Conservation (phyloP, 2,329 filamentous ascomycete species). For the Talaromyces sp. region DNA sequence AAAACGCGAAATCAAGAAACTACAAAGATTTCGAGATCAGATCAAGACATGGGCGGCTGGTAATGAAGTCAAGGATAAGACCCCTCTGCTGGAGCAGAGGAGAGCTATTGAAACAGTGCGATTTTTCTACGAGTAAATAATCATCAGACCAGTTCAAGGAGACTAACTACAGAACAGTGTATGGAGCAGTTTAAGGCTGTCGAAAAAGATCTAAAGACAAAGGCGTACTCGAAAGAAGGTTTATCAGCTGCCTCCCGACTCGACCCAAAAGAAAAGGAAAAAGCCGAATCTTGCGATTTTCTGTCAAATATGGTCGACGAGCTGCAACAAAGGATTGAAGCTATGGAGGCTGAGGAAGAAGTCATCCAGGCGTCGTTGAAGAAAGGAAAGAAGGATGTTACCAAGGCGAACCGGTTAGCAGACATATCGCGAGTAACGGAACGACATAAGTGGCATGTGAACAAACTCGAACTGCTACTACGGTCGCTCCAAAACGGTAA, state of each 20-base stretch:
- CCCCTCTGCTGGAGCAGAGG: conserved; percentile 86
- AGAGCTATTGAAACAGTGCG: conserved; percentile 93
- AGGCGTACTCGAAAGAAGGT: conserved; percentile 98
- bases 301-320: conserved; percentile 84
- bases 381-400: conserved; percentile 84
- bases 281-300: conserved; percentile 84
- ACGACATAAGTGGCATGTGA: conserved; percentile 93
- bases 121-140: conserved; percentile 3
- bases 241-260: conserved; percentile 86
- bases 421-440: conserved; percentile 83
- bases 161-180: conserved; percentile 41
- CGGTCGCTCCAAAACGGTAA: conserved; percentile 89
- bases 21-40: conserved; percentile 93
- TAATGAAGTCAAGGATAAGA: conserved; percentile 99
- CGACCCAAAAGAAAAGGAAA: conserved; percentile 96
- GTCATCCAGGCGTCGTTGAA: conserved; percentile 83
- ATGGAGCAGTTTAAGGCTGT: conserved; percentile 99
- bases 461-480: conserved; percentile 85
- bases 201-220: conserved; percentile 99
- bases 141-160: conserved; percentile 6
- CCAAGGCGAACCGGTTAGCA: conserved; percentile 82
- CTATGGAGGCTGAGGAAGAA: conserved; percentile 86
- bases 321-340: conserved; percentile 89
- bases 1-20: conserved; percentile 99
- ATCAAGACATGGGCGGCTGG: conserved; percentile 99